These are phyloP conservation scores for Quercus glauca DNA, from an alignment of 306 rosid genomes.

Conservation along the genomic window DNA sequence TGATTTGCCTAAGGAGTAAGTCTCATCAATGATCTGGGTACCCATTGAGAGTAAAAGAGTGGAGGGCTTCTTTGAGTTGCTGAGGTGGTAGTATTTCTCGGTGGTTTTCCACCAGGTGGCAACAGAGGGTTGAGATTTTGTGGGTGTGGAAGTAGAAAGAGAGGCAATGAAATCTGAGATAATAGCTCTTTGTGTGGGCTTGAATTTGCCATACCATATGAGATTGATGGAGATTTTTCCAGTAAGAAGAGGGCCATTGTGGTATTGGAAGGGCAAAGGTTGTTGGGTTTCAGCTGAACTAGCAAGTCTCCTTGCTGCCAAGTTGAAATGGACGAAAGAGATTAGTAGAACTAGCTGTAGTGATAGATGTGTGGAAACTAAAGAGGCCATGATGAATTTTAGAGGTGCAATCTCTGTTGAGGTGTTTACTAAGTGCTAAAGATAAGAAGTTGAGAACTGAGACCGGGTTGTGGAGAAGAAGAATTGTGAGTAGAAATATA, in stretches of 20 bases:
- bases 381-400: too few relatives aligned
- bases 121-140: conserved; percentile 26
- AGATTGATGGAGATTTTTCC: conserved; percentile 50
- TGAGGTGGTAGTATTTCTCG: conserved; percentile 27
- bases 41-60: conserved; percentile 20
- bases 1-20: conserved; percentile 30
- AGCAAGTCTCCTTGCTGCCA: too few relatives aligned
- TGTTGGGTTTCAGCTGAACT: background rate
- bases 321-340: too few relatives aligned
- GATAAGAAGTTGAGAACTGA: too few relatives aligned
- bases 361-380: too few relatives aligned
- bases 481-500: too few relatives aligned
- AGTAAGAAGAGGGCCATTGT: conserved; percentile 54
- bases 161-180: conserved; percentile 45
- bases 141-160: conserved; percentile 27
- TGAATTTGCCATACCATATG: conserved; percentile 65
- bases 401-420: background rate
- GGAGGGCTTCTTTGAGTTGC: background rate
- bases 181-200: conserved; percentile 41
- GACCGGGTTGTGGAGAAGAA: too few relatives aligned
- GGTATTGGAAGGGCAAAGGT: conserved; percentile 42
- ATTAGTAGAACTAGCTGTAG: too few relatives aligned
- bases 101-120: conserved; percentile 37
- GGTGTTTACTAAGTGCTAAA: too few relatives aligned
- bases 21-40: conserved; percentile 21